Evolutionary conservation across 306 rosid species (phyloP).

Genomic region (Fragaria iinumae): DNA sequence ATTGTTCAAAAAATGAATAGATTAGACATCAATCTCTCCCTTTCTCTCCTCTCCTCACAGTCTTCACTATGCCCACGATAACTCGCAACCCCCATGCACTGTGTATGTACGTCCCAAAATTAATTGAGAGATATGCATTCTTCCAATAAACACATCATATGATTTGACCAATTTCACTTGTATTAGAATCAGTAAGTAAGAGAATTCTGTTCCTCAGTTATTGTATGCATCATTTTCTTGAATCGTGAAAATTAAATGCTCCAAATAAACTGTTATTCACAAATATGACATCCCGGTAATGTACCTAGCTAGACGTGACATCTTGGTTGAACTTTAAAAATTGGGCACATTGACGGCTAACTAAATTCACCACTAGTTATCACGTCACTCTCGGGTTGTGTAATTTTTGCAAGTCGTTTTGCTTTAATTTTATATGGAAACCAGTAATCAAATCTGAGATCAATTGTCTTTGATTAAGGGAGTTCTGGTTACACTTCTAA

Average conservation of each 20-base stretch:
- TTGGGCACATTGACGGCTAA: no score
- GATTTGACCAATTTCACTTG: background rate
- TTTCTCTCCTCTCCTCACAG: background rate
- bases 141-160: background rate
- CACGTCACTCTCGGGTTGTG: background rate
- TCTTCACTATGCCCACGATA: no score
- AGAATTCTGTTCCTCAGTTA: background rate
- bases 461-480: no score
- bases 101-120: no score
- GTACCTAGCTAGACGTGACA: background rate
- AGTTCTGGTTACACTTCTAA: no score
- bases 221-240: background rate
- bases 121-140: background rate
- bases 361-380: background rate
- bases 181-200: no score
- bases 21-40: background rate
- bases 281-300: background rate
- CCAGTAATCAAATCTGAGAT: background rate
- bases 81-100: no score
- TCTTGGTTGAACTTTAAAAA: background rate
- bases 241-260: background rate
- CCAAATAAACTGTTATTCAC: background rate
- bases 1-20: no score
- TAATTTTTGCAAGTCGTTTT: no score
- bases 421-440: background rate